Base-by-base conservation (phyloP, 768 basidiomycete genomes). In the Tubosaeta sp. region DNA sequence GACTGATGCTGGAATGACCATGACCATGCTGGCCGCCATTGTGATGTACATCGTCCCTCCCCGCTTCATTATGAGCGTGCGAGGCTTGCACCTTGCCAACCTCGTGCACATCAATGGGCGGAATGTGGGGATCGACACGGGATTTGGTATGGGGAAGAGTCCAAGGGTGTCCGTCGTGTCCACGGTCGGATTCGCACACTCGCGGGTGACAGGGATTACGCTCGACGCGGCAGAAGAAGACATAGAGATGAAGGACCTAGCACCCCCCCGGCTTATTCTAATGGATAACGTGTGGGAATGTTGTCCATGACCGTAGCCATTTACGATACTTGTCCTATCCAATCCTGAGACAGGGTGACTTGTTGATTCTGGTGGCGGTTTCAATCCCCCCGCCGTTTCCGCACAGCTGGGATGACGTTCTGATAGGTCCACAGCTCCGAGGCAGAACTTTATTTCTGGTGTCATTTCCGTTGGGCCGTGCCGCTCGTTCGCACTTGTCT, bases 51-150 rank as follows among this genome's bases (percentile, higher is more conserved):
- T 35, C 9, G 43, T 63, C 43, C 27, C 56, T 4, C 56, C 62
- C 10, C 59, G 62, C 8, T 64, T 63, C 43, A 52, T 63, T 26
- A 44, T 63, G 17, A 59, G 35, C 43, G 44, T 63, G 26, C 59
- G 62, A 11, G 54, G 53, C 26, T 1, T 56, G 42, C 27, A 59
- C 41, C 1, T 11, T 6, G 37, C 13, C 16, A 49, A 14, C n/a
- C 6, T 39, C 13, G 3, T 16, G 6, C 4, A 25, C 17, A 39
- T 32, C 14, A 14, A 8, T 14, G 29, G 13, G 14, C 9, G 27
- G 35, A 27, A 32, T 5, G 12, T 7, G 2, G 51, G 46, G 22
- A 39, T 61, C 27, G 60, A 62, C 25, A 32, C 37, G 17, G 60
- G 54, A 14, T 62, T 62, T n/a, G 60, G 60, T 1, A 22, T 60